Evolutionary conservation across 345 rosid species (phyloP).

Genomic region (Eutrema japonicum): DNA sequence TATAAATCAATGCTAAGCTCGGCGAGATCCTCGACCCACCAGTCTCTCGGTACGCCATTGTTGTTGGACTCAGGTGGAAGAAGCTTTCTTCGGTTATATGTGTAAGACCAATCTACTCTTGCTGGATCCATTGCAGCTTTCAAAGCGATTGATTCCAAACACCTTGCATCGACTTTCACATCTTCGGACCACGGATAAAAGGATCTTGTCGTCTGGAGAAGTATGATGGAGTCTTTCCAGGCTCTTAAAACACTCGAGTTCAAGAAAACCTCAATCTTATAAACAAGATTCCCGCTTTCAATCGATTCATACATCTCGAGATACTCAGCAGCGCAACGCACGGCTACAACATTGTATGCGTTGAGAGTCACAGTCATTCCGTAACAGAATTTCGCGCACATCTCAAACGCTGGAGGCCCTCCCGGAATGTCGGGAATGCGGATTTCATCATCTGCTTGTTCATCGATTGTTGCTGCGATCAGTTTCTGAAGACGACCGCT

Average conservation of each 20-base stretch:
- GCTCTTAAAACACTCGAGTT: slow-evolving; percentile 68
- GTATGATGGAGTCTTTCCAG: slow-evolving; percentile 80
- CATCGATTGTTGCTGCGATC: slow-evolving; percentile 51
- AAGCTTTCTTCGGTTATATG: slow-evolving; percentile 66
- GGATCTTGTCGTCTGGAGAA: slow-evolving; percentile 60
- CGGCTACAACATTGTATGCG: slow-evolving; percentile 82
- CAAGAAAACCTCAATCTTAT: slow-evolving; percentile 76
- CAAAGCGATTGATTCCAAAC: slow-evolving; percentile 67
- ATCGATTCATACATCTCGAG: slow-evolving; percentile 66
- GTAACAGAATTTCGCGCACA: slow-evolving; percentile 89
- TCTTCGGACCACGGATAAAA: slow-evolving; percentile 64
- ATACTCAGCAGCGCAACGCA: slow-evolving; percentile 85
- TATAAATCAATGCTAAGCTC: slow-evolving; percentile 68
- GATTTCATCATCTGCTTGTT: slow-evolving; percentile 57
- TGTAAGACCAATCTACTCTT: slow-evolving; percentile 75
- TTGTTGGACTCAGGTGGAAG: slow-evolving; percentile 44
- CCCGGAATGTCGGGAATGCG: slow-evolving; percentile 74
- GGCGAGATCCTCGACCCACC: slow-evolving; percentile 79
- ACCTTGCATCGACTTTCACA: slow-evolving; percentile 54
- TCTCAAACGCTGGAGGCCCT: slow-evolving; percentile 82
- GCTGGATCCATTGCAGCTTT: slow-evolving; percentile 59
- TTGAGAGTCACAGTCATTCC: slow-evolving; percentile 90
- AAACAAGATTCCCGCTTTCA: slow-evolving; percentile 71
- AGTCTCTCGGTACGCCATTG: slow-evolving; percentile 62
- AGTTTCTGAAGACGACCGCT: slow-evolving; percentile 68